Percentiles rank a stretch among this genome's conserved stretches.
Conservation (phyloP, 768 basidiomycete species). For the Tephrocybe sp. region DNA sequence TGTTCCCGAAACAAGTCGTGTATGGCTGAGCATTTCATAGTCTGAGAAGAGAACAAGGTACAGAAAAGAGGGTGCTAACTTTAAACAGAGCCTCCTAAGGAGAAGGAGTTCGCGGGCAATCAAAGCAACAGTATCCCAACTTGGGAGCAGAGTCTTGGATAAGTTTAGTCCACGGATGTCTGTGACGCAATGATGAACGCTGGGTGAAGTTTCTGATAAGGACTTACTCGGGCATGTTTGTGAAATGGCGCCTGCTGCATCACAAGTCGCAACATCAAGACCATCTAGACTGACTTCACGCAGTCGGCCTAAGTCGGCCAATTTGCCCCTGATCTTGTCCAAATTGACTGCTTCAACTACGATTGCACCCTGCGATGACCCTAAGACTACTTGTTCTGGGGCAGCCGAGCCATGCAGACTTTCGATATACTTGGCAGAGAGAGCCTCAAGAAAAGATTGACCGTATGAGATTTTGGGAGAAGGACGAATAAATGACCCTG, state of each 20-base stretch:
- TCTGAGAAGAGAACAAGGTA: constrained; percentile 14
- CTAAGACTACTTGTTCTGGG: constrained; percentile 66
- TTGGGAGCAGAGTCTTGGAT: constrained; percentile 67
- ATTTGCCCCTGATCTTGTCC: constrained; percentile 71
- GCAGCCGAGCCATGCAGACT: constrained; percentile 44
- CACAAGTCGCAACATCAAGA: constrained; percentile 51
- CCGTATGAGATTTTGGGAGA: constrained; percentile 60
- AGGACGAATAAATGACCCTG: constrained; percentile 83
- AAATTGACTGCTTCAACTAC: constrained; percentile 84
- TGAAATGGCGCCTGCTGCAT: constrained; percentile 48
- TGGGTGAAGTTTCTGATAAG: background rate
- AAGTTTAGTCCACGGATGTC: constrained; percentile 81
- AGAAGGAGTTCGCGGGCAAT: constrained; percentile 61
- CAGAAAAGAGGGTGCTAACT: constrained; percentile 49
- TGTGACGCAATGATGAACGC: constrained; percentile 26
- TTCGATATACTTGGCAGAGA: constrained; percentile 79
- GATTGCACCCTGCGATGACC: constrained; percentile 81
- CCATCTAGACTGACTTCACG: constrained; percentile 80
- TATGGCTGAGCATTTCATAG: constrained; percentile 47
- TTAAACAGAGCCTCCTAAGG: constrained; percentile 69
- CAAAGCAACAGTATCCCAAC: constrained; percentile 65
- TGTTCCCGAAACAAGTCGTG: constrained; percentile 52
- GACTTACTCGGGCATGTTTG: constrained; percentile 68
- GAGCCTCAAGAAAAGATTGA: constrained; percentile 68
- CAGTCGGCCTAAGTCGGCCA: constrained; percentile 63